Percentiles rank a stretch among this genome's conserved stretches.
phyloP scores from a whole-genome alignment of 495 filamentous ascomycete species.

The Aspergillus affinis region DNA sequence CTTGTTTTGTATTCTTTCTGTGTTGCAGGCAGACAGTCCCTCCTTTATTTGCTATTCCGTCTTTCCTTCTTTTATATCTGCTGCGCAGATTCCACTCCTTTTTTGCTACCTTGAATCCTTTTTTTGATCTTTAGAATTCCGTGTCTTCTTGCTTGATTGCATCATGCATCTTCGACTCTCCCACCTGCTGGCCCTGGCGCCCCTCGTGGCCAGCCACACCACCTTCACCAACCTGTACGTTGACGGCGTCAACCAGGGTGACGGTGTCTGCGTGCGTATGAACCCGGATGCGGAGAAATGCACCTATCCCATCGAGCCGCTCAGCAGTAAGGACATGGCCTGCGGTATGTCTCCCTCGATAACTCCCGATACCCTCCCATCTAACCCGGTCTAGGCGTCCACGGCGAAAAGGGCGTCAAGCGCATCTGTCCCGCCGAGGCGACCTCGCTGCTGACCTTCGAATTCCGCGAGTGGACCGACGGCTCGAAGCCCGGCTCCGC shows the following conservation, averaged over 20 bases:
- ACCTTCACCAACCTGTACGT: conserved; percentile 66
- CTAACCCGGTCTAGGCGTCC: conserved; percentile 43
- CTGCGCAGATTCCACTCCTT: not conserved
- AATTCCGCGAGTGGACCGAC: conserved; percentile 63
- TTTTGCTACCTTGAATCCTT: not conserved
- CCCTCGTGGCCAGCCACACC: conserved; percentile 49
- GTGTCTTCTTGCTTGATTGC: not conserved
- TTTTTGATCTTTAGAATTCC: too few species aligned
- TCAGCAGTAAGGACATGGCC: conserved; percentile 62
- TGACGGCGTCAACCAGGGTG: conserved; percentile 62
- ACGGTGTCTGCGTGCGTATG: conserved; percentile 70
- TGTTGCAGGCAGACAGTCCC: not conserved
- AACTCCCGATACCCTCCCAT: not conserved
- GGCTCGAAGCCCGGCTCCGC: conserved; percentile 44
- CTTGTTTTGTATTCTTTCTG: not conserved
- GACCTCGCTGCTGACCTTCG: conserved; percentile 58
- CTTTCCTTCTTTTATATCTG: not conserved
- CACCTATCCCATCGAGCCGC: conserved; percentile 49
- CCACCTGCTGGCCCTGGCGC: conserved; percentile 3
- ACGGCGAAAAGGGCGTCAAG: conserved; percentile 54
- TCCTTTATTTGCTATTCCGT: not conserved
- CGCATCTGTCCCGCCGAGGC: conserved; percentile 56
- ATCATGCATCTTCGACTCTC: conserved; percentile 4
- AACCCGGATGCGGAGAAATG: conserved; percentile 45
- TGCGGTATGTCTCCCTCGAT: conserved; percentile 55